Conservation (phyloP, 371 early-diverging fungal species). For the Mucor racemosus region DNA sequence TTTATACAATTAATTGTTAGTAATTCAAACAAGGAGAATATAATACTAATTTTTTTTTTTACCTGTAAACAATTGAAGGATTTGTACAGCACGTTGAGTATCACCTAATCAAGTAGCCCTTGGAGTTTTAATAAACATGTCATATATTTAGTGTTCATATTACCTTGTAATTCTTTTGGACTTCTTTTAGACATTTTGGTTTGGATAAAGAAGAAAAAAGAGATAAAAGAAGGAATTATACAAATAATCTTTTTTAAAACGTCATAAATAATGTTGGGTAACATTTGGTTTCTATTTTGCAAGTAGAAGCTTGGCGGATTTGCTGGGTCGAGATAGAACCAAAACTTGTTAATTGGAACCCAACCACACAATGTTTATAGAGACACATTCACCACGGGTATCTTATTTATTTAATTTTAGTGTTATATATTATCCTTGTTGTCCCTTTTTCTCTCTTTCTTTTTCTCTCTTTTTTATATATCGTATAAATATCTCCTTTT, state of each 20-base stretch:
- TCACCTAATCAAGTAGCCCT: slow-evolving; percentile 29
- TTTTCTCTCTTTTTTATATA: not conserved
- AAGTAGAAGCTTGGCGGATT: not conserved
- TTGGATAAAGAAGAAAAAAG: not conserved
- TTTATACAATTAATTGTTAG: no score
- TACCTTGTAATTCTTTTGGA: slow-evolving; percentile 1
- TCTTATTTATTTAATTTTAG: not conserved
- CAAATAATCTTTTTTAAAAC: not conserved
- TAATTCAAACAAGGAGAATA: not conserved
- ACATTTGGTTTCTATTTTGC: not conserved
- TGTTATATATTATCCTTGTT: not conserved
- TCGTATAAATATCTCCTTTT: slow-evolving; percentile 3
- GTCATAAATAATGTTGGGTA: slow-evolving; percentile 5
- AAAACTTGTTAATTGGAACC: not conserved
- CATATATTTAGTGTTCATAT: not conserved
- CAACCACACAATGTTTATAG: not conserved
- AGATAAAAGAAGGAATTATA: not conserved
- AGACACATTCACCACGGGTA: not conserved
- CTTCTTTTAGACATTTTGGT: not conserved
- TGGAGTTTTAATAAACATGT: slow-evolving; percentile 8
- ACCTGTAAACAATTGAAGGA: slow-evolving; percentile 45
- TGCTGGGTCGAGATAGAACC: not conserved
- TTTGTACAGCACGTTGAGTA: slow-evolving; percentile 37
- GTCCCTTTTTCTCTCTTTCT: slow-evolving; percentile 2
- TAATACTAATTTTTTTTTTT: not conserved